Evolutionary conservation across 2,329 filamentous ascomycete species (phyloP).

Genomic region (Aureobasidium sp.): DNA sequence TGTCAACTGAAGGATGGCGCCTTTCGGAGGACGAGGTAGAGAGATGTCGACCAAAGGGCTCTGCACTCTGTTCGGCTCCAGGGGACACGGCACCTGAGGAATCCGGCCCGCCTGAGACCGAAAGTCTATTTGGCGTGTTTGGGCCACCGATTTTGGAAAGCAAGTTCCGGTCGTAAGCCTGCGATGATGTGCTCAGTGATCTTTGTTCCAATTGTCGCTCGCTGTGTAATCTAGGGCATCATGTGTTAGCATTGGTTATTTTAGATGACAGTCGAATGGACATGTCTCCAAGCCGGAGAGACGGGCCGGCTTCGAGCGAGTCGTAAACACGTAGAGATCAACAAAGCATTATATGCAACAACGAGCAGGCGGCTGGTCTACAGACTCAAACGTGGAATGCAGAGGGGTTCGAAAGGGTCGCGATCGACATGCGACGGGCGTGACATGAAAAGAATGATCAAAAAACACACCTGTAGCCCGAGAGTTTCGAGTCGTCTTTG

Average conservation of each 20-base stretch:
- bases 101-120: conserved; percentile 26
- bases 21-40: conserved; percentile 31
- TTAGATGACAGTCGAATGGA: neutral
- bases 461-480: conserved; percentile 37
- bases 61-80: conserved; percentile 36
- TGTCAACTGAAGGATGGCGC: conserved; percentile 32
- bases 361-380: neutral
- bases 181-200: conserved; percentile 52
- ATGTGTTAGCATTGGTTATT: neutral
- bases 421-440: neutral
- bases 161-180: conserved; percentile 57
- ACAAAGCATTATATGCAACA: neutral
- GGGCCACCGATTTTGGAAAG: conserved; percentile 56
- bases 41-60: conserved; percentile 37
- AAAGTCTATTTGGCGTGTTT: conserved; percentile 45
- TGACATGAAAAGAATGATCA: conserved; percentile 1
- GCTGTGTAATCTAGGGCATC: conserved; percentile 46
- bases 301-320: neutral
- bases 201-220: conserved; percentile 53
- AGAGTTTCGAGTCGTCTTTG: conserved; percentile 29
- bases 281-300: conserved; percentile 5
- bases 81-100: conserved; percentile 31
- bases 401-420: neutral
- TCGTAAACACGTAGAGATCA: conserved; percentile 5
- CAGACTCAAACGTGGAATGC: too few species aligned